Base-by-base conservation (phyloP, 73 alveolate species). In the Stentor coeruleus region DNA sequence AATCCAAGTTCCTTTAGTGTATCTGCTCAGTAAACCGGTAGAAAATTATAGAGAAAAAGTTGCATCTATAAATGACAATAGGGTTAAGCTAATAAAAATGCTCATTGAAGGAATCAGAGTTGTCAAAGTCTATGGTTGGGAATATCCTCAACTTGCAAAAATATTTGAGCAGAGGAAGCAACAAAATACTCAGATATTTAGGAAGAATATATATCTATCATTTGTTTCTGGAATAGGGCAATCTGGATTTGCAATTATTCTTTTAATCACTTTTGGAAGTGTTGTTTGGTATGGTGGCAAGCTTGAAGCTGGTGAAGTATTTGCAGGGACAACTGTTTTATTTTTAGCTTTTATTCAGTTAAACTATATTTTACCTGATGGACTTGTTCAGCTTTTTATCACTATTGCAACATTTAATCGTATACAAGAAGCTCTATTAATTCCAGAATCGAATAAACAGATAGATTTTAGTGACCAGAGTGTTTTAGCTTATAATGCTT, bases 71-170 rank as follows among this genome's bases (percentile, higher is more conserved):
- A 2, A 38, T 28, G 91, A 86, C 81, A 39, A 37, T 26, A 86
- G 91, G 57, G 37, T 86, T 1, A 86, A 80, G 39, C 14, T 86
- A n/a, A 86, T 86, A 0, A 86, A 73, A 3, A 82, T 81, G 33
- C 30, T 86, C 26, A 66, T 86, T 0, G 91, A 86, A 35, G 88
- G 91, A 30, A 86, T 86, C 26, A 39, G 89, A 38, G 79, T 86
- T 1, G 85, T 86, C 0, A 86, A 86, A 60, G 75, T 86, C 82
- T 86, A 86, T 83, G 89, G 88, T n/a, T 86, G 91, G 91, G 91
- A 82, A 66, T 42, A 72, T 26, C 88, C 89, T 28, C 82, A 76
- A 35, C 35, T 39, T n/a, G 40, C 41, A 40, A 37, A 41, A 55
- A 75, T 83, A 37, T 40, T 28, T 3, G 59, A 26, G 35, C 40